Evolutionary conservation across 2,329 filamentous ascomycete genomes (phyloP), one percentile per base, ranked within the genome.

Genomic region (Gremmenia infestans): DNA sequence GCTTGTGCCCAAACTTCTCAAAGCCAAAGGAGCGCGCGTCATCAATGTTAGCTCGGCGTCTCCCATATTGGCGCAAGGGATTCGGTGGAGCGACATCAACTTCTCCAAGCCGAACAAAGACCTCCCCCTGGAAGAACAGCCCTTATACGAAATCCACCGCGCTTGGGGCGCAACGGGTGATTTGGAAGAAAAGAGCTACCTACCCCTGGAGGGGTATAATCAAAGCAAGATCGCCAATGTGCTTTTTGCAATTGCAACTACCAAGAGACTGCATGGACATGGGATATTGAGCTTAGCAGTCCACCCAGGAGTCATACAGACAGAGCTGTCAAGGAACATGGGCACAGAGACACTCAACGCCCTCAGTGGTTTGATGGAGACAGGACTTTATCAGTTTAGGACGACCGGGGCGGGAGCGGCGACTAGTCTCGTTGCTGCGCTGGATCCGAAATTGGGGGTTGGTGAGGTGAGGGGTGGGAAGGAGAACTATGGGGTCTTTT

Each of bases 141-240:
- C 72, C 5, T 23, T 53, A 22, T 70, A 67, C 54, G 53, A 60
- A 8, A 37, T 64, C 6, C 55, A 61, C 39, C 58, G 54, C 35
- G 7, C 1, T 22, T 71, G 61, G 64, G 69, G 67, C 1, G 58
- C 60, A 37, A 53, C 36, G 0, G 37, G 37, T 40, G 60, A 69
- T 36, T 28, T 58, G 3, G 60, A 59, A 52, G 57, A 70, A 14
- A 62, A 50, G n/a, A 56, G 65, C 1, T 73, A 73, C 50, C 14
- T 70, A 6, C 68, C 70, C 4, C 55, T 72, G n/a, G 68, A 71
- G 19, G 71, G 58, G 2, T 73, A 73, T 60, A 72, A 69, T 54
- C 65, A 68, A 53, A 69, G 69, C 65, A 73, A 73, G 58, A 60
- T 70, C 5, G 71, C 70, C 11, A 72, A 73, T 49, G 57, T 73